Base-by-base conservation (phyloP, 345 rosid species). In the Adansonia digitata region DNA sequence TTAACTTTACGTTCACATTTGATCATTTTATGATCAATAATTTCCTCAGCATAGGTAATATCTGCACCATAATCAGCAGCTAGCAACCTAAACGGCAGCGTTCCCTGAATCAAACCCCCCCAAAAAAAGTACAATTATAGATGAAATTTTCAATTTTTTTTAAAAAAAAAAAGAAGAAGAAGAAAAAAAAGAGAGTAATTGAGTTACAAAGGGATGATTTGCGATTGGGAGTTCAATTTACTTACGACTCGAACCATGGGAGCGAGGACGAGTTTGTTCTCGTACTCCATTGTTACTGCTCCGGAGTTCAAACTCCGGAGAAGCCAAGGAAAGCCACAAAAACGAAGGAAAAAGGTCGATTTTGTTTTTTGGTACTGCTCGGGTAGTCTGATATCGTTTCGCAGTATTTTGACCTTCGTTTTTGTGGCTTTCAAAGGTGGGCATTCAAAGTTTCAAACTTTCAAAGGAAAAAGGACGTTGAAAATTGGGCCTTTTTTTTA, bases 241-340 rank as follows among this genome's bases (percentile, higher is more conserved):
- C 96, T 86, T 78, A 94, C 98, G 73, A 92, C 91, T 74, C 98
- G 92, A 82, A 94, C 98, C 97, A 94, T 94, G 74, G 98, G 98
- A 86, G 97, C 98, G 7, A 94, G 97, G 9, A 94, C 87, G 3
- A 87, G 88, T 91, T 90, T 94, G 86, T 88, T 84, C 77, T 70
- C 66, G 87, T 89, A 94, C 67, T 94, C 97, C 98, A 94, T 94
- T n/a, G 15, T 51, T n/a, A 37, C 1, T 27, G 60, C 73, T 71
- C 13, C 62, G 26, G 27, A 40, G 6, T 40, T 14, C 24, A 43
- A 12, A 71, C n/a, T n/a, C n/a, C n/a, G n/a, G n/a, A n/a, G n/a
- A n/a, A n/a, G n/a, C n/a, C n/a, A n/a, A n/a, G n/a, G n/a, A n/a
- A n/a, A n/a, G n/a, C n/a, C n/a, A n/a, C n/a, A n/a, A n/a, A n/a